These are phyloP conservation scores for Trifolium pratense DNA, from an alignment of 306 rosid genomes.

Conservation along the genomic window DNA sequence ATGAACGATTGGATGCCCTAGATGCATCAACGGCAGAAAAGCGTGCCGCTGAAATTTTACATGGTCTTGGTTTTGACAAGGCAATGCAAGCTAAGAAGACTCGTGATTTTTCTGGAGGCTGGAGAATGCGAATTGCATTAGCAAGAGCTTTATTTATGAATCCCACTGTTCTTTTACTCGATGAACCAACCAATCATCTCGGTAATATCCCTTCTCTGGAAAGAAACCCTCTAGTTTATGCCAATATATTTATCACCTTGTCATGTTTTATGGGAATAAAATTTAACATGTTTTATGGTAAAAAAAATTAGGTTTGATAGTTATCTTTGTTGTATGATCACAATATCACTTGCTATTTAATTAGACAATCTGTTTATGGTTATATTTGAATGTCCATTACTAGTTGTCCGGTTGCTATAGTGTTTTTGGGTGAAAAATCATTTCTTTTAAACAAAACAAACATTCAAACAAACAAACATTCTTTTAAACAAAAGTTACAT, in stretches of 20 bases:
- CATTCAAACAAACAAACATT: neutral
- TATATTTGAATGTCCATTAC: neutral
- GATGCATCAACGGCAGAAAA: constrained; percentile 97
- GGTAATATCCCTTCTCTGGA: constrained; percentile 31
- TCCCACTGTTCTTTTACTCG: constrained; percentile 89
- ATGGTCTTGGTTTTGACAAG: constrained; percentile 92
- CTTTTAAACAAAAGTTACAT: too few relatives aligned
- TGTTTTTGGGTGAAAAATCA: neutral
- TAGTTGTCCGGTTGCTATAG: neutral
- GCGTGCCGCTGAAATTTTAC: constrained; percentile 95
- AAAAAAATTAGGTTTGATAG: neutral
- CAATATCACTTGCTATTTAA: neutral
- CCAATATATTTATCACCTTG: constrained; percentile 6
- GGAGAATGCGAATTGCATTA: constrained; percentile 98
- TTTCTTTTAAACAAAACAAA: neutral
- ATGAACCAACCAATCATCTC: constrained; percentile 77
- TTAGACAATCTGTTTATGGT: constrained; percentile 4
- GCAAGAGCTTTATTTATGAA: constrained; percentile 94
- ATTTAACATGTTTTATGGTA: too few relatives aligned
- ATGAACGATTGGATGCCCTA: constrained; percentile 88
- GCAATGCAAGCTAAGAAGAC: constrained; percentile 92
- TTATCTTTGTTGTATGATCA: neutral
- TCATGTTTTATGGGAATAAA: constrained; percentile 16
- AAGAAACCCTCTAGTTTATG: constrained; percentile 10
- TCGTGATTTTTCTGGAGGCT: constrained; percentile 94